Evolutionary conservation across 257 asterid species (phyloP), one percentile per base, ranked within the genome.

Genomic region (Penstemon barbatus): DNA sequence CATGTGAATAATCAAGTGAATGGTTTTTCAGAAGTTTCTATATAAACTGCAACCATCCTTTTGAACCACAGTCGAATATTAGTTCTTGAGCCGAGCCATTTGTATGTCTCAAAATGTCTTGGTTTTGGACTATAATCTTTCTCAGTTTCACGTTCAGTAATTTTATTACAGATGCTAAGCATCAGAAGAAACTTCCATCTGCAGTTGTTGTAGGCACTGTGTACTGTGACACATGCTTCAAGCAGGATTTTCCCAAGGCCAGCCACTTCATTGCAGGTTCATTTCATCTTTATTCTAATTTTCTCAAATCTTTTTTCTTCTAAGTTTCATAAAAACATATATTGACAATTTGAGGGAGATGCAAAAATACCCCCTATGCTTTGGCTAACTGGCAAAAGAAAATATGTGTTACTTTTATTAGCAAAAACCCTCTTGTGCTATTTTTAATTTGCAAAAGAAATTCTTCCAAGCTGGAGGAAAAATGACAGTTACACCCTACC

Each of bases 191-290:
- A 75, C 62, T 43, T 66, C 79, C 88, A 61, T 71, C 90, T 48
- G 97, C 89, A 8, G 84, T 88, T 8, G 75, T 90, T 42, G 81
- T 90, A 13, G 97, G 97, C 59, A 84, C 87, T 9, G 97, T 90
- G 65, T 87, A 78, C 65, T 90, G 97, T 61, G 87, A 84, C 61
- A 81, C 94, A 4, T 90, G 97, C 57, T 86, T 83, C 82, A 87
- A 72, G 25, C 88, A 70, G 57, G 74, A 77, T 69, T 78, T 73
- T 79, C 59, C 85, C 65, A 61, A 71, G 57, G 41, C 77, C 42
- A 71, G 69, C 81, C 93, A 73, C 82, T 86, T 84, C 79, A 84
- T 92, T 77, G 37, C 89, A 86, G 98, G 98, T 83, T 57, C 59
- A 13, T 49, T 45, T 59, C 51, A 63, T 66, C 38, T 50, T 44